These are phyloP conservation scores for Nicotiana attenuata DNA, from an alignment of 257 asterid genomes.

Conservation along the genomic window DNA sequence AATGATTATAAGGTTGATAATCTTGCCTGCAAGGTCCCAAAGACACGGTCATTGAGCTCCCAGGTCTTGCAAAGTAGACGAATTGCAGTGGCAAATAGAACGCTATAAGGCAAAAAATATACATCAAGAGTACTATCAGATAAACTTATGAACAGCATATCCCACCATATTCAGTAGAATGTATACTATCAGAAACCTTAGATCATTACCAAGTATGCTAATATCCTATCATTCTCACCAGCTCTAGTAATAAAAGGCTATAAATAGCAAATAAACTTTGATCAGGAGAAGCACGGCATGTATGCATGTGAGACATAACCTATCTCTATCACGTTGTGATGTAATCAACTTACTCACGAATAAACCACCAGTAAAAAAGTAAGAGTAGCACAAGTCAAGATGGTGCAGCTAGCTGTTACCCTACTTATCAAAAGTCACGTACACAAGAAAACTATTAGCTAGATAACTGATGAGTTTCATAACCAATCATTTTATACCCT, in stretches of 20 bases:
- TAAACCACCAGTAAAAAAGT: neutral
- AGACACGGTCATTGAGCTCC: slow-evolving; percentile 89
- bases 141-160: neutral
- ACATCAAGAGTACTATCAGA: neutral
- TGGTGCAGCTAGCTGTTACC: neutral
- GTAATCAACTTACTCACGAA: neutral
- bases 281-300: neutral
- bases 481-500: neutral
- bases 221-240: neutral
- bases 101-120: slow-evolving; percentile 38
- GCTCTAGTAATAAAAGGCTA: neutral
- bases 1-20: slow-evolving; percentile 2
- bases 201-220: neutral
- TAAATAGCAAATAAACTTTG: neutral
- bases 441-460: neutral
- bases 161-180: slow-evolving; percentile 1
- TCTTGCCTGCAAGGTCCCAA: slow-evolving; percentile 86
- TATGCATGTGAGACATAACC: neutral
- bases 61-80: slow-evolving; percentile 92
- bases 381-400: neutral
- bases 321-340: neutral
- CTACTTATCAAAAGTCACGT: neutral
- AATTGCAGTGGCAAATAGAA: slow-evolving; percentile 68
- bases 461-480: neutral
- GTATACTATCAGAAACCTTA: neutral